Evolutionary conservation across 2,329 filamentous ascomycete genomes (phyloP).

Genomic region (Dendryphion nanum): DNA sequence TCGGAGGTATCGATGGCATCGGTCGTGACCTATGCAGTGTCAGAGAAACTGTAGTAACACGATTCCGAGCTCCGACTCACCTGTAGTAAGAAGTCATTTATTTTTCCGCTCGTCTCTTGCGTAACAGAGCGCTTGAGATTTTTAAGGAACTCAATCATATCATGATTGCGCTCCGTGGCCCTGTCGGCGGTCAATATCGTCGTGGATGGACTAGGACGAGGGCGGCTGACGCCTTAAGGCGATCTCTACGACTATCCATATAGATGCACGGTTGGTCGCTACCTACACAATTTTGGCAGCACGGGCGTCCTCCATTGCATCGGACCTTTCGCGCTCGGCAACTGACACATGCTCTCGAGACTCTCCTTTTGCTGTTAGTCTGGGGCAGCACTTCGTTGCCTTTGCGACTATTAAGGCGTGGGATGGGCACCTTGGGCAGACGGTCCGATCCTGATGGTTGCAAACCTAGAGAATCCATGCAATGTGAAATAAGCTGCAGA

Average conservation of each 20-base stretch:
- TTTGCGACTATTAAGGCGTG: not conserved
- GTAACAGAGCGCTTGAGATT: conserved; percentile 11
- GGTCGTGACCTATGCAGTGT: not conserved
- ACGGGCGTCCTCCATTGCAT: conserved; percentile 23
- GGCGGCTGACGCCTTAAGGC: conserved; percentile 29
- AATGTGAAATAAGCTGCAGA: too few species aligned
- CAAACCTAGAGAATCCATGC: too few species aligned
- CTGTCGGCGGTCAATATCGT: not conserved
- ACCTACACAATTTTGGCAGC: conserved; percentile 31
- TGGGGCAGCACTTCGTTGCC: too few species aligned
- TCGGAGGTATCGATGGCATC: conserved; percentile 8
- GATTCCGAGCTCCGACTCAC: conserved; percentile 8
- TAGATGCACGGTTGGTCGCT: conserved; percentile 31
- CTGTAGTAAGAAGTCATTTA: too few species aligned
- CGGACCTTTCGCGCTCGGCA: conserved; percentile 26
- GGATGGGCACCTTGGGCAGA: conserved; percentile 1
- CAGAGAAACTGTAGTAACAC: not conserved
- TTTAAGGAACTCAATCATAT: conserved; percentile 12
- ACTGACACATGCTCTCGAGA: conserved; percentile 14
- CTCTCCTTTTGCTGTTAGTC: not conserved
- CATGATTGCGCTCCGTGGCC: conserved; percentile 16
- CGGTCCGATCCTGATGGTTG: too few species aligned
- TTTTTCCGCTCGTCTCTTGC: conserved; percentile 9
- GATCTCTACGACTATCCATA: conserved; percentile 32
- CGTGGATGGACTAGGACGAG: not conserved